Evolutionary conservation across 495 filamentous ascomycete genomes (phyloP).

Genomic region (Penicillium coprophilum): DNA sequence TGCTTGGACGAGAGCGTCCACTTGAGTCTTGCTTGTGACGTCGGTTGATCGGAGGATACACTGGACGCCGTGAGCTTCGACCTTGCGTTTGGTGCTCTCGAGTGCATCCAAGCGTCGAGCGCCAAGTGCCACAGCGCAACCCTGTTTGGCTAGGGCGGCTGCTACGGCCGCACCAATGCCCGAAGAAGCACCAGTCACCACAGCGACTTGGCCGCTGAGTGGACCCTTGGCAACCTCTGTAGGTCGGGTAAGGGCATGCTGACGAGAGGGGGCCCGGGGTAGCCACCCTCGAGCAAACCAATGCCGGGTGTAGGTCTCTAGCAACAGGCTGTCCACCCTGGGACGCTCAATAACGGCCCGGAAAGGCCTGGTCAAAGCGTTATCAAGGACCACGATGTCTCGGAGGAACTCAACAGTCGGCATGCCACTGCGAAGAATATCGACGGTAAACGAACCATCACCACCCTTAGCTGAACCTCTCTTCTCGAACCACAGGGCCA

Average conservation of each 20-base stretch:
- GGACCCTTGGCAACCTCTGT: slow-evolving; percentile 41
- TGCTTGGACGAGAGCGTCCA: slow-evolving; percentile 53
- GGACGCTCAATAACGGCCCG: slow-evolving; percentile 57
- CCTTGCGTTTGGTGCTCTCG: slow-evolving; percentile 52
- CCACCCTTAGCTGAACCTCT: slow-evolving; percentile 56
- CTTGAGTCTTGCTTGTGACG: slow-evolving; percentile 56
- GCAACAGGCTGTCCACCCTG: slow-evolving; percentile 57
- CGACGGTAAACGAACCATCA: slow-evolving; percentile 57
- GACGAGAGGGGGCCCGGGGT: slow-evolving; percentile 48
- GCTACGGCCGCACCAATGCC: slow-evolving; percentile 54
- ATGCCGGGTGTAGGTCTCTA: slow-evolving; percentile 66
- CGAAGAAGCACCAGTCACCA: slow-evolving; percentile 52
- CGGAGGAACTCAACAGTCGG: slow-evolving; percentile 60
- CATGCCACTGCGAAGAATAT: slow-evolving; percentile 59
- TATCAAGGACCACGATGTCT: slow-evolving; percentile 61
- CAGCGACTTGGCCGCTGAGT: slow-evolving; percentile 53
- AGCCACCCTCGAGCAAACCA: slow-evolving; percentile 72
- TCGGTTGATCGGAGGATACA: slow-evolving; percentile 61
- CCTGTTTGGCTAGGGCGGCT: slow-evolving; percentile 51
- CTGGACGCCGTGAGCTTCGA: slow-evolving; percentile 51
- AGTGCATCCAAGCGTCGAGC: slow-evolving; percentile 62
- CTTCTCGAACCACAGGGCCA: slow-evolving; percentile 59
- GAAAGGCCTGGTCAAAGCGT: slow-evolving; percentile 55
- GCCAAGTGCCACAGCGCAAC: slow-evolving; percentile 60
- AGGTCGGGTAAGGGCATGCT: slow-evolving; percentile 35